Evolutionary conservation across 2,329 filamentous ascomycete species (phyloP).

Genomic region (Hypomyces rosellus): DNA sequence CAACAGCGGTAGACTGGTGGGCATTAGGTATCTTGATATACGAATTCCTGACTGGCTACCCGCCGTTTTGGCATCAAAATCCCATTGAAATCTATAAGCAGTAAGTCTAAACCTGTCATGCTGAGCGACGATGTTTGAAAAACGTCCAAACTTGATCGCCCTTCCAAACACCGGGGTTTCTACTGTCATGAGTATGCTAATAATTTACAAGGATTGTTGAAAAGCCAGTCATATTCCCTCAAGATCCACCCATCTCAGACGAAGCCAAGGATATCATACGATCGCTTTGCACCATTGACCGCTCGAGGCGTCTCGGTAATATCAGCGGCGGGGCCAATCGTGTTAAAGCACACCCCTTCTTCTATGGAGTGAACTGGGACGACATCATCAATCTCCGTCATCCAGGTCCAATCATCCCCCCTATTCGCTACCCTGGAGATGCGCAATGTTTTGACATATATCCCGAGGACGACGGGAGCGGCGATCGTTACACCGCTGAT

Average conservation of each 20-base stretch:
- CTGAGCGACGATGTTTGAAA: too few relatives aligned
- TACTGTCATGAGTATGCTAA: not conserved
- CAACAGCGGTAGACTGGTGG: slow-evolving; percentile 80
- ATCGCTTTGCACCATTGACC: slow-evolving; percentile 71
- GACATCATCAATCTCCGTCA: slow-evolving; percentile 58
- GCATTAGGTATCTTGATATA: slow-evolving; percentile 77
- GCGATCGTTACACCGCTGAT: slow-evolving; percentile 63
- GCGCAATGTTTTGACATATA: slow-evolving; percentile 79
- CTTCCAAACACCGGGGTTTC: not conserved
- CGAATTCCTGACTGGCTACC: slow-evolving; percentile 78
- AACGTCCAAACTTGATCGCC: too few relatives aligned
- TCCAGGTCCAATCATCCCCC: slow-evolving; percentile 68
- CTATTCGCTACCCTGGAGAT: slow-evolving; percentile 64
- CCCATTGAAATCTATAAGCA: slow-evolving; percentile 83
- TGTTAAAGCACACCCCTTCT: slow-evolving; percentile 74
- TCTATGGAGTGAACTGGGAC: slow-evolving; percentile 67
- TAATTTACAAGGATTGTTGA: slow-evolving; percentile 62
- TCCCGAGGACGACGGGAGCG: slow-evolving; percentile 63
- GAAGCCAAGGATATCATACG: slow-evolving; percentile 70
- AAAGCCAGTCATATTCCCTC: slow-evolving; percentile 68
- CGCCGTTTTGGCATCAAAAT: slow-evolving; percentile 82
- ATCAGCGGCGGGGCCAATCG: slow-evolving; percentile 65
- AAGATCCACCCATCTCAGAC: slow-evolving; percentile 56
- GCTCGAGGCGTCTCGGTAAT: slow-evolving; percentile 71
- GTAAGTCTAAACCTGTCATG: slow-evolving; percentile 33